Evolutionary conservation across 352 stramenopile genomes (phyloP), one percentile per base, ranked within the genome.

Genomic region (Pythium volutum): DNA sequence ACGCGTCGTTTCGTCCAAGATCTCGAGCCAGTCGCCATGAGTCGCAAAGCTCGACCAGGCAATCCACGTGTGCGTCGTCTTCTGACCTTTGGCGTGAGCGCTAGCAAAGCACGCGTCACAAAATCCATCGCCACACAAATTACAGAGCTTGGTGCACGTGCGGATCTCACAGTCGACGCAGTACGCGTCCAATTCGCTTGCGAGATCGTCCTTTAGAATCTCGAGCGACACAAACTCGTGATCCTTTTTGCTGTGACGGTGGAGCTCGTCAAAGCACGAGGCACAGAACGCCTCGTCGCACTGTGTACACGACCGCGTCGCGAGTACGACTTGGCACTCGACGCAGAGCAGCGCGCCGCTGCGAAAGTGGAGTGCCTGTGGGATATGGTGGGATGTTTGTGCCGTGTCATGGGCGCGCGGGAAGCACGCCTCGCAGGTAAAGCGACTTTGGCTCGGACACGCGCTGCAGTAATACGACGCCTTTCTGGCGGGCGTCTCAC

Each of bases 41-140:
- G 77, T 70, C 9, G 72, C 70, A 23, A 87, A 84, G 4, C 72
- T 66, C 8, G 69, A 58, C 71, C 81, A 91, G 9, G 77, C 33
- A 4, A 89, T 62, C 73, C 65, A 90, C 18, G 83, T 89, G 62
- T 94, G 85, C 27, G 73, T 59, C 18, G 63, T 54, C 25, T 89
- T 89, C 25, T 75, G 70, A n/a, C 83, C 85, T 34, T 84, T 87
- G 7, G 57, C 64, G 47, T 94, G 85, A 0, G 63, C 67, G 1
- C 55, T 55, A 0, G 42, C 46, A 52, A 88, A 94, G 43, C 85
- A 94, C 7, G 42, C 48, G 20, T 75, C 79, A 51, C 84, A 93
- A 29, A 88, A 95, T 0, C 79, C 82, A 38, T 95, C 85, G 14
- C 79, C 85, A 45, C 83, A 95, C 7, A 92, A 55, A 53, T 92